These are phyloP conservation scores for Colletotrichum tropicale DNA, from an alignment of 2,329 filamentous ascomycete species.

Conservation along the genomic window DNA sequence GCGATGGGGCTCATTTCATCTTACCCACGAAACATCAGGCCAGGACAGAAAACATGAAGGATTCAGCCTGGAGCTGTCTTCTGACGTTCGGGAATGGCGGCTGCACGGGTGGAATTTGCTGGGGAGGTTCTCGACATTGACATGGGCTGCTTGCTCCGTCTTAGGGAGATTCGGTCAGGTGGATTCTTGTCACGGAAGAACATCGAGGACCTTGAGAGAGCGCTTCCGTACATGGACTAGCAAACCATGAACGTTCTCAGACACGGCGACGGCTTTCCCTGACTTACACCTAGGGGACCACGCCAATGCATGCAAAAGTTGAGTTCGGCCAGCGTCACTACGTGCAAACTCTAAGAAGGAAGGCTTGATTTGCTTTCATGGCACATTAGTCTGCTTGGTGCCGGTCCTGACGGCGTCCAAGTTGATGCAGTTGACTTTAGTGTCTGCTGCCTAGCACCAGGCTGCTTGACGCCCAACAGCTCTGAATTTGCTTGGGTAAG, in stretches of 20 bases:
- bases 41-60: neutral
- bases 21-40: neutral
- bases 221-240: neutral
- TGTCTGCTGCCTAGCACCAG: neutral
- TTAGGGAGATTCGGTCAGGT: neutral
- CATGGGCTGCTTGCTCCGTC: neutral
- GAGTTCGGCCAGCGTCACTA: neutral
- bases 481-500: neutral
- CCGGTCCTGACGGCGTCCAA: neutral
- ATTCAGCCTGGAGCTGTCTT: neutral
- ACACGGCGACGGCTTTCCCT: neutral
- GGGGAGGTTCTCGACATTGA: neutral
- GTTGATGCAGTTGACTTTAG: neutral
- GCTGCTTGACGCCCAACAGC: neutral
- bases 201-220: neutral
- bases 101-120: neutral
- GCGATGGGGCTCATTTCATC: neutral
- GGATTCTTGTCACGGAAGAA: neutral
- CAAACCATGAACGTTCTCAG: neutral
- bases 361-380: neutral
- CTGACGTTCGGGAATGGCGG: neutral
- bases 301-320: neutral
- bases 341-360: neutral
- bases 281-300: neutral
- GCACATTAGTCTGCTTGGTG: neutral